Evolutionary conservation across 1,284 basidiomycete species (phyloP).

Genomic region (Austroboletus rostrupii): DNA sequence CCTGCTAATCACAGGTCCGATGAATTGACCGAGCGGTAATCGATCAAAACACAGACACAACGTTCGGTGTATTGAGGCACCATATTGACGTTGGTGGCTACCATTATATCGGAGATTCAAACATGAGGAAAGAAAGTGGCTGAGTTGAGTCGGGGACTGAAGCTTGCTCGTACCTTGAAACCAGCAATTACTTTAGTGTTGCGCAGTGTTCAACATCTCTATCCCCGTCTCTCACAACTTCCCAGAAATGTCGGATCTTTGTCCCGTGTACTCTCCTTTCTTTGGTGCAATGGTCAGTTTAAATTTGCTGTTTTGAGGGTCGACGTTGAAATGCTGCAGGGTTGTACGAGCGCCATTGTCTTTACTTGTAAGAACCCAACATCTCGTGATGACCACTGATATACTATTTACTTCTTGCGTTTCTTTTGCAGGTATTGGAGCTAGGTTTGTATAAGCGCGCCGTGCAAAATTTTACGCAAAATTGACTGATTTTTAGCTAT

Average conservation of each 20-base stretch:
- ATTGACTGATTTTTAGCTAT: conserved; percentile 49
- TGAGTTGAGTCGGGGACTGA: too few relatives aligned
- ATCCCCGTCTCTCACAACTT: neutral
- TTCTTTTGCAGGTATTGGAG: conserved; percentile 25
- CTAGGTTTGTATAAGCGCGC: conserved; percentile 22
- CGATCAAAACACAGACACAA: too few relatives aligned
- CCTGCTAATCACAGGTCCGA: too few relatives aligned
- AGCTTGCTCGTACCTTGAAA: too few relatives aligned
- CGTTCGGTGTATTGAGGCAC: too few relatives aligned
- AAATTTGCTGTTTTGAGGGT: neutral
- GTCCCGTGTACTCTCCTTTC: conserved; percentile 94
- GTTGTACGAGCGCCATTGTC: conserved; percentile 94
- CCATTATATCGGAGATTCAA: too few relatives aligned
- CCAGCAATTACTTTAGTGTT: too few relatives aligned
- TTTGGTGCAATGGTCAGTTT: conserved; percentile 89
- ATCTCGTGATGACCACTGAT: neutral
- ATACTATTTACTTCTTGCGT: neutral
- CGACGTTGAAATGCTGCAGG: conserved; percentile 44
- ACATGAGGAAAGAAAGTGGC: too few relatives aligned
- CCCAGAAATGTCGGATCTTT: conserved; percentile 74
- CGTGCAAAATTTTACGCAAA: neutral
- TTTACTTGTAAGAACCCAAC: conserved; percentile 78
- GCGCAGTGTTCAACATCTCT: too few relatives aligned
- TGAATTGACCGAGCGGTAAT: too few relatives aligned
- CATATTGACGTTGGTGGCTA: too few relatives aligned